Evolutionary conservation across 352 stramenopile genomes (phyloP).

Genomic region (Phytophthora gonapodyides): DNA sequence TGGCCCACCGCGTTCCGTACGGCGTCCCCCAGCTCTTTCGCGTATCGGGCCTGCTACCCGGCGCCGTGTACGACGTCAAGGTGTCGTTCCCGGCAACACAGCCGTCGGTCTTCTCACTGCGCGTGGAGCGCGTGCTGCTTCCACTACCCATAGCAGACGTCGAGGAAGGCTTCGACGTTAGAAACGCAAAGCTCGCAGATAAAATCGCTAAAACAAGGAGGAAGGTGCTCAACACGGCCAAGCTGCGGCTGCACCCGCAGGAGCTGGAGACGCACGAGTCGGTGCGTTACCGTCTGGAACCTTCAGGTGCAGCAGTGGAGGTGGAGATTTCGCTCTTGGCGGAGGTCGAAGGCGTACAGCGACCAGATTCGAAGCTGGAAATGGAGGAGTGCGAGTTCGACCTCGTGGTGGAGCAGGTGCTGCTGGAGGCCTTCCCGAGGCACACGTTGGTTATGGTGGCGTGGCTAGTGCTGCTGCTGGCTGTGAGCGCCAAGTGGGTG

Average conservation of each 20-base stretch:
- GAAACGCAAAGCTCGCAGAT: constrained; percentile 18
- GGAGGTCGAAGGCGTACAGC: constrained; percentile 56
- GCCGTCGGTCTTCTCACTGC: constrained; percentile 57
- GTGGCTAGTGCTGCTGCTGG: constrained; percentile 56
- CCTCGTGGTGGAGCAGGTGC: constrained; percentile 75
- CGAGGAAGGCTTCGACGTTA: constrained; percentile 15
- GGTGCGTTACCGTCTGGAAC: constrained; percentile 38
- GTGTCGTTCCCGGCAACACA: constrained; percentile 72
- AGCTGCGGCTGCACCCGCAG: constrained; percentile 55
- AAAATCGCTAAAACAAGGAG: constrained; percentile 38
- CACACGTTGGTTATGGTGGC: constrained; percentile 58
- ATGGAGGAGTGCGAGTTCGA: constrained; percentile 66
- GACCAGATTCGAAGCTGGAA: constrained; percentile 31
- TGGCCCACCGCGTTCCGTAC: constrained; percentile 46
- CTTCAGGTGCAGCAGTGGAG: constrained; percentile 19
- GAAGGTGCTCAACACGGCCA: constrained; percentile 66
- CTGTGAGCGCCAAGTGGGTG: constrained; percentile 38
- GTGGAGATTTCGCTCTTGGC: constrained; percentile 56
- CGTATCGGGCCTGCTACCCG: constrained; percentile 48
- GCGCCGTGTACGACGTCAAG: constrained; percentile 75
- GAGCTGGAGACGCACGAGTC: constrained; percentile 44
- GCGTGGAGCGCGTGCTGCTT: constrained; percentile 47
- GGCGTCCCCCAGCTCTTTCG: constrained; percentile 56
- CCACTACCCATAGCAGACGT: constrained; percentile 20
- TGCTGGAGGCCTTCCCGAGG: constrained; percentile 55